Evolutionary conservation across 2,329 filamentous ascomycete genomes (phyloP), one percentile per base, ranked within the genome.

Genomic region (Aplosporella prunicola): DNA sequence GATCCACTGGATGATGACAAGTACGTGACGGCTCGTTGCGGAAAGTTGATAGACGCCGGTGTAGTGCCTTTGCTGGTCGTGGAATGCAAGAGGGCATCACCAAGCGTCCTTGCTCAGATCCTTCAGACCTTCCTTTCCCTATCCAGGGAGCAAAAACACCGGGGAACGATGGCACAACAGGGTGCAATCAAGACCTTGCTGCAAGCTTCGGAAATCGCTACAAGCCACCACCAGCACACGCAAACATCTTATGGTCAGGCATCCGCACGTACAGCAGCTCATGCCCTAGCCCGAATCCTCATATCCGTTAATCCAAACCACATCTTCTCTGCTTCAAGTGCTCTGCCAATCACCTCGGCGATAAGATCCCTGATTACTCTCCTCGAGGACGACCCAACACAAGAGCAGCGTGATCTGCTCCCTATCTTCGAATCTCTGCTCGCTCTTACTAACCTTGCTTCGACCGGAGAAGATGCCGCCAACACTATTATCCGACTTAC

Each of bases 381-480:
- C 37, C 71, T 96, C 11, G 64, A 73, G 0, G 74, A 77, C 5
- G 76, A 82, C 34, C 72, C 77, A 4, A 64, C 67, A 2, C 66
- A 70, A 2, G 74, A 79, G 24, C 75, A 53, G 5, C 49, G 50
- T 35, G 83, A 94, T 56, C 74, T 96, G 10, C 72, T 98, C 0
- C 87, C 91, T 0, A 79, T 82, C 0, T 98, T 96, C 48, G 91
- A 98, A 60, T 73, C 82, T 1, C 72, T 98, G 7, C 81, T 96
- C 57, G 89, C 91, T 0, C 73, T 98, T 23, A 96, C 91, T 0
- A 98, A 98, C 50, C 74, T 98, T 6, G 91, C 89, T 0, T 93
- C 85, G 0, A 58, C 66, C 33, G 80, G 88, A 36, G 72, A 80
- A 27, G 53, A 62, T 22, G 73, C 77, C 5, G 73, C 80, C 29